Percentiles rank a stretch among this genome's conserved stretches.
phyloP scores from a whole-genome alignment of 176 grass and related monocot genomes.

The Eleusine indica region DNA sequence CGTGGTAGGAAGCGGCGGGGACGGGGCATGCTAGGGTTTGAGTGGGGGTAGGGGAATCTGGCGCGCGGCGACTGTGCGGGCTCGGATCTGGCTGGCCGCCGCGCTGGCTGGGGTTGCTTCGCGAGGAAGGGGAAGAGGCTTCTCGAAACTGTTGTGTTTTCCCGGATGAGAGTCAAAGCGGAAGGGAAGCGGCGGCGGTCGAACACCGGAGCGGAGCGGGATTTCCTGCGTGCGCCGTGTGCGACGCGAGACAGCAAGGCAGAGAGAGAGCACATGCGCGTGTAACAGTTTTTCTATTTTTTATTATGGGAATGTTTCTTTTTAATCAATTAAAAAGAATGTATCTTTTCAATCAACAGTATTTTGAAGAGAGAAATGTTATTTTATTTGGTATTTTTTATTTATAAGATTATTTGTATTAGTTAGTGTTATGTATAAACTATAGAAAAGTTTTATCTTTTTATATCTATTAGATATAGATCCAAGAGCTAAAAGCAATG shows the following conservation, averaged over 20 bases:
- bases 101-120: constrained; percentile 28
- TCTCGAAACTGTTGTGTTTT: constrained; percentile 20
- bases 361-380: no score
- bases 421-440: no score
- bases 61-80: background rate
- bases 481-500: no score
- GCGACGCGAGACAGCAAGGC: background rate
- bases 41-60: background rate
- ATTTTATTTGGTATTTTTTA: no score
- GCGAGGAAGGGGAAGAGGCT: constrained; percentile 34
- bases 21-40: constrained; percentile 50
- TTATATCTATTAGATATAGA: no score
- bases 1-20: background rate
- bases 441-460: no score
- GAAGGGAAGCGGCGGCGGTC: background rate
- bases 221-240: background rate
- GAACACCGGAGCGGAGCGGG: background rate
- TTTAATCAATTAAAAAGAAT: no score
- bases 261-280: background rate
- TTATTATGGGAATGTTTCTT: background rate
- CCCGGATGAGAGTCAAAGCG: constrained; percentile 4
- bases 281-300: background rate
- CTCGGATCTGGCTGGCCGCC: constrained; percentile 22
- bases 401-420: no score
- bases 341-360: no score